These are phyloP conservation scores for Apophysomyces elegans DNA, from an alignment of 371 early-diverging fungal genomes.

Conservation along the genomic window DNA sequence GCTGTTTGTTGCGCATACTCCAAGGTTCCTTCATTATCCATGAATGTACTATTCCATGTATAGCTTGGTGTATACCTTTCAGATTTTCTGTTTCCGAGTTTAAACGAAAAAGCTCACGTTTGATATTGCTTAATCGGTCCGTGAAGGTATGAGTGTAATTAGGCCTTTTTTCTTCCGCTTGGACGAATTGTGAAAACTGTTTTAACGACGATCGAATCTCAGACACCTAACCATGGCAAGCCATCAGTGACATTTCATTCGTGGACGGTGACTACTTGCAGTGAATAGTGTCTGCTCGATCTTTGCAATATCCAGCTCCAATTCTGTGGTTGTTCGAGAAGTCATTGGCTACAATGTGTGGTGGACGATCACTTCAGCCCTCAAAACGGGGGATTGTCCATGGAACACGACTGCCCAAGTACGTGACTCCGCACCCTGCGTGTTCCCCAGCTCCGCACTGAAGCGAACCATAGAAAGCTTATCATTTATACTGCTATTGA, in stretches of 20 bases:
- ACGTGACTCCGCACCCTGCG: too few relatives aligned
- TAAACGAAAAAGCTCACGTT: constrained; percentile 30
- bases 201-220: constrained; percentile 38
- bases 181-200: constrained; percentile 36
- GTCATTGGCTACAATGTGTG: background rate
- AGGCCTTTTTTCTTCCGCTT: constrained; percentile 36
- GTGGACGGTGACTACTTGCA: background rate
- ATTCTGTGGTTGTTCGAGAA: constrained; percentile 15
- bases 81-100: constrained; percentile 31
- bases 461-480: too few relatives aligned
- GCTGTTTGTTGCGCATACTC: constrained; percentile 11
- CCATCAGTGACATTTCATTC: constrained; percentile 18
- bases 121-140: constrained; percentile 32
- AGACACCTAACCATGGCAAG: constrained; percentile 29
- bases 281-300: background rate
- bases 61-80: constrained; percentile 31
- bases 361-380: too few relatives aligned
- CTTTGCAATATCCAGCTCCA: constrained; percentile 18
- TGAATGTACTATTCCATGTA: background rate
- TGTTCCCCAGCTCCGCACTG: too few relatives aligned
- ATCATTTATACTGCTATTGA: too few relatives aligned
- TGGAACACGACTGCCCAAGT: too few relatives aligned
- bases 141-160: constrained; percentile 33
- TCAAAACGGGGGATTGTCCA: too few relatives aligned
- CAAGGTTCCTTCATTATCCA: constrained; percentile 3